These are phyloP conservation scores for Aspergillus sp. DNA, from an alignment of 2,329 filamentous ascomycete genomes.

Conservation along the genomic window DNA sequence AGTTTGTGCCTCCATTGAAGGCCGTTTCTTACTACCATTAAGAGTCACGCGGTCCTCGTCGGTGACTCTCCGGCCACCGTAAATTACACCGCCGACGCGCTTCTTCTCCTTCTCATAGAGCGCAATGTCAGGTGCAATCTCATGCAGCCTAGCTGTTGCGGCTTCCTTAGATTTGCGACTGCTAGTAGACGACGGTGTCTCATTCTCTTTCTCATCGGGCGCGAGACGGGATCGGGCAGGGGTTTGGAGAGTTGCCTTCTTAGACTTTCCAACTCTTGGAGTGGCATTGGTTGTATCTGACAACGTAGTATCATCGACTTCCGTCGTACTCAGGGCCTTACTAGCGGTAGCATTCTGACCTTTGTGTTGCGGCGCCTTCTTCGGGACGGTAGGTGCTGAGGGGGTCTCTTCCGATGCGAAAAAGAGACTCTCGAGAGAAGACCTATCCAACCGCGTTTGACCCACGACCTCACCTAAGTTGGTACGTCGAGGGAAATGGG, in stretches of 20 bases:
- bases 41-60: constrained; percentile 44
- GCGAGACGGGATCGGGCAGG: constrained; percentile 57
- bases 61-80: constrained; percentile 58
- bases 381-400: constrained; percentile 23
- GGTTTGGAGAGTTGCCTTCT: constrained; percentile 50
- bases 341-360: constrained; percentile 37
- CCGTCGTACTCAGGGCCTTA: constrained; percentile 24
- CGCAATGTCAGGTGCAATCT: constrained; percentile 80
- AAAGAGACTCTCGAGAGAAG: constrained; percentile 72
- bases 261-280: constrained; percentile 34
- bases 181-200: constrained; percentile 75
- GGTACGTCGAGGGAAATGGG: constrained; percentile 82
- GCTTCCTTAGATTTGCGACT: constrained; percentile 87
- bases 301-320: constrained; percentile 23
- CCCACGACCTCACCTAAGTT: constrained; percentile 94
- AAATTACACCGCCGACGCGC: constrained; percentile 69
- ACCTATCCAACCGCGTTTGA: constrained; percentile 79
- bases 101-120: constrained; percentile 94
- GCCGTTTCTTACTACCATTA: constrained; percentile 46
- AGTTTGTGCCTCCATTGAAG: constrained; percentile 52
- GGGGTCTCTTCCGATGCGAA: constrained; percentile 46
- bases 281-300: constrained; percentile 29
- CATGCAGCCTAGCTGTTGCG: constrained; percentile 76
- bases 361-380: constrained; percentile 41
- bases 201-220: constrained; percentile 77